phyloP scores from a whole-genome alignment of 1,139 yeast species.

The Tardiomyces blankii region DNA sequence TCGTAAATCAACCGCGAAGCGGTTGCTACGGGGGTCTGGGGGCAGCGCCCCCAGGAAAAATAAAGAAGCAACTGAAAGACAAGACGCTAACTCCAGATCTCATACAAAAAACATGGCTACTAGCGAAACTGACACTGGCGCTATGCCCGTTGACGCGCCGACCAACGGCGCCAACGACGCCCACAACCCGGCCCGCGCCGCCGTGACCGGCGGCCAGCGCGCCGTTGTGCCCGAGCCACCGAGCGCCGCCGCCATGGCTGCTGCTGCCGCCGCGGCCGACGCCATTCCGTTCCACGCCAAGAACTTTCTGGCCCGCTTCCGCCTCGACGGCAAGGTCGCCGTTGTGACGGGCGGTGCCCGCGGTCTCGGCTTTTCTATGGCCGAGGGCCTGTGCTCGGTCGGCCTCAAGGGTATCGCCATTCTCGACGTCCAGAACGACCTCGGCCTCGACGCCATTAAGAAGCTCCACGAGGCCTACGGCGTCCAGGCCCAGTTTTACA shows the following conservation, averaged over 20 bases:
- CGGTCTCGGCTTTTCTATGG: conserved; percentile 52
- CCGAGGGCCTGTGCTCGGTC: conserved; percentile 56
- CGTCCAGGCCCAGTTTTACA: conserved; percentile 49
- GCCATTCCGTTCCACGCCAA: conserved; percentile 26
- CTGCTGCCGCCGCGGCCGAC: conserved; percentile 24
- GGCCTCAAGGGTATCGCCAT: conserved; percentile 58
- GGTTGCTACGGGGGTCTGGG: too few relatives aligned
- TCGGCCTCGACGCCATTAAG: conserved; percentile 41
- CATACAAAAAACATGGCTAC: not conserved
- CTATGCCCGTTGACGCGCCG: not conserved
- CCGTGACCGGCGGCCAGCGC: conserved; percentile 17
- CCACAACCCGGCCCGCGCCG: conserved; percentile 1
- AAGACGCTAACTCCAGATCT: too few relatives aligned
- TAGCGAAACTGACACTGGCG: not conserved
- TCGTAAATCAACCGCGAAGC: too few relatives aligned
- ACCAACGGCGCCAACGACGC: not conserved
- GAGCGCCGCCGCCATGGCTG: conserved; percentile 28
- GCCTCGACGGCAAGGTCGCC: conserved; percentile 59
- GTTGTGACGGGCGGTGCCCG: conserved; percentile 64
- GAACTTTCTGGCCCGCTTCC: conserved; percentile 33
- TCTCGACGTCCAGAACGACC: conserved; percentile 32
- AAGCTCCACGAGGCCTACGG: conserved; percentile 46
- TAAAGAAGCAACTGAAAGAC: too few relatives aligned
- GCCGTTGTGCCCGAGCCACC: conserved; percentile 32
- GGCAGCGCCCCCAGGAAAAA: too few relatives aligned